Percentiles rank a stretch among this genome's conserved stretches.
phyloP scores from a whole-genome alignment of 177 flowering plant species.

The Vitis hybrid region DNA sequence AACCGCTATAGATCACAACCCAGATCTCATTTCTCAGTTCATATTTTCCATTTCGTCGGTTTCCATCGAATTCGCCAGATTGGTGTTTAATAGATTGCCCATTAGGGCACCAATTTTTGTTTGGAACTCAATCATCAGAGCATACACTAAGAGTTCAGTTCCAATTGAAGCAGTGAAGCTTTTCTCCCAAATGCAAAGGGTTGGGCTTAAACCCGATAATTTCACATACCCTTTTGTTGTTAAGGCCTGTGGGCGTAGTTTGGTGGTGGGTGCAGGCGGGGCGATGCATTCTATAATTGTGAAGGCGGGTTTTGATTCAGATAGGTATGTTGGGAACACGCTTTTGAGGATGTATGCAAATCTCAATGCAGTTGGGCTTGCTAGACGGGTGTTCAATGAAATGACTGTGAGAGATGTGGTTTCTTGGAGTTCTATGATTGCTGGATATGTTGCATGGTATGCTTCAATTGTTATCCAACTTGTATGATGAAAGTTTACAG shows the following conservation, averaged over 20 bases:
- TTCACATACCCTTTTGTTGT: conserved; percentile 58
- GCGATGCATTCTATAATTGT: conserved; percentile 40
- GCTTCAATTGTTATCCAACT: neutral
- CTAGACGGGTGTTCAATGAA: conserved; percentile 56
- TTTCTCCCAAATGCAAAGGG: conserved; percentile 26
- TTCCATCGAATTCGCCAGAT: conserved; percentile 30
- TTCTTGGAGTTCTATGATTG: conserved; percentile 71
- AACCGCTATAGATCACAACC: conserved; percentile 34
- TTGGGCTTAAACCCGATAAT: conserved; percentile 38
- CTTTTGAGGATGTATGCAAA: conserved; percentile 53
- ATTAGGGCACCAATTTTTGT: conserved; percentile 38
- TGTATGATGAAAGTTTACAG: no score
- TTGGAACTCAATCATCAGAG: conserved; percentile 47
- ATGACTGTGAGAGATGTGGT: conserved; percentile 54
- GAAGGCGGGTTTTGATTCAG: conserved; percentile 37
- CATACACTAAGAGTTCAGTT: conserved; percentile 26
- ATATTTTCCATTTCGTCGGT: conserved; percentile 25
- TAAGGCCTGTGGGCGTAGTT: conserved; percentile 50
- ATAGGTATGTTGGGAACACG: conserved; percentile 42
- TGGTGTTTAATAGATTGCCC: conserved; percentile 26
- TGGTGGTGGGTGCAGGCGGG: conserved; percentile 34
- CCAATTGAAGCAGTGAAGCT: conserved; percentile 38
- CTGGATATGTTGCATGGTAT: conserved; percentile 52
- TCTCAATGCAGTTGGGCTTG: conserved; percentile 28
- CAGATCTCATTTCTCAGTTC: conserved; percentile 28